These are phyloP conservation scores for Acer saccharum DNA, from an alignment of 345 rosid genomes.

Conservation along the genomic window DNA sequence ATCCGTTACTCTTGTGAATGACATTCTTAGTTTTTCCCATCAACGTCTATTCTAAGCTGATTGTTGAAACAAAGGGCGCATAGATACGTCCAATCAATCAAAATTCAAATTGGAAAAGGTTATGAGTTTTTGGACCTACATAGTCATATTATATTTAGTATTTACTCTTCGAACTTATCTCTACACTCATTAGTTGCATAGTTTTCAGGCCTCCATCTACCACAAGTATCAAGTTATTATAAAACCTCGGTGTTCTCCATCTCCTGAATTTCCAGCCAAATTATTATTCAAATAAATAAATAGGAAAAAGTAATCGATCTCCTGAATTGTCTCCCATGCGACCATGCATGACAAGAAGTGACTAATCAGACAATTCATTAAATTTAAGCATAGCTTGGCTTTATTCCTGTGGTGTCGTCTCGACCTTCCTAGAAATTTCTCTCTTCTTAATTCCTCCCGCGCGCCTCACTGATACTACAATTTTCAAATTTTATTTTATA, in stretches of 20 bases:
- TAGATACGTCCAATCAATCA: too few relatives aligned
- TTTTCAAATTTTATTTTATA: too few relatives aligned
- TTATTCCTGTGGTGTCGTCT: background rate
- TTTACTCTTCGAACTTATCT: background rate
- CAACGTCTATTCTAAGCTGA: background rate
- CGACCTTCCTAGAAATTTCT: slow-evolving; percentile 10
- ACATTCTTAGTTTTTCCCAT: background rate
- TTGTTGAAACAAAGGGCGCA: background rate
- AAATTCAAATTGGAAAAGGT: too few relatives aligned
- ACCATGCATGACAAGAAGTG: too few relatives aligned
- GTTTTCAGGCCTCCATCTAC: background rate
- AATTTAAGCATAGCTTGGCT: background rate
- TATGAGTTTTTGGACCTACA: too few relatives aligned
- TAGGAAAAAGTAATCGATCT: too few relatives aligned
- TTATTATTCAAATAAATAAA: too few relatives aligned
- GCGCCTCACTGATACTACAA: too few relatives aligned
- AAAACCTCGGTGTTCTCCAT: background rate
- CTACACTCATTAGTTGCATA: background rate
- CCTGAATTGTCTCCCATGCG: too few relatives aligned
- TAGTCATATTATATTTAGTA: too few relatives aligned
- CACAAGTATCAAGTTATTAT: too few relatives aligned
- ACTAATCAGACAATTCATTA: background rate
- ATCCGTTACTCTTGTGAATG: background rate
- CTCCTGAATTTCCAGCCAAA: background rate
- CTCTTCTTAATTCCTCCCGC: background rate